phyloP scores from a whole-genome alignment of 257 asterid species.

The Pogostemon cablin region DNA sequence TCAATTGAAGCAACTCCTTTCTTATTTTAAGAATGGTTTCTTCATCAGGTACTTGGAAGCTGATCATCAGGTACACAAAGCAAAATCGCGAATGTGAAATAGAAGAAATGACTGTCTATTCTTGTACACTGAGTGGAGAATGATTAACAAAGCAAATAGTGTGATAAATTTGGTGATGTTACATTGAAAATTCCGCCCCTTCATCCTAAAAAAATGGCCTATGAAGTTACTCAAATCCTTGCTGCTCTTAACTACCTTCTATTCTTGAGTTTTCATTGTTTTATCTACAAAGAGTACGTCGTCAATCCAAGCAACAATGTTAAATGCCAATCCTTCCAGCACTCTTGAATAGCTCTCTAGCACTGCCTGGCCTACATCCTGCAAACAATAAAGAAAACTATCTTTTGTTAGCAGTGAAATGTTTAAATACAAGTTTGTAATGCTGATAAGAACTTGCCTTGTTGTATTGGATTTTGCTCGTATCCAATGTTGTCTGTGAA shows the following conservation, averaged over 20 bases:
- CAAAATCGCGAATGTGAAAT: not conserved
- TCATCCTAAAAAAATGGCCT: conserved; percentile 25
- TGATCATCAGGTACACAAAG: too few species aligned
- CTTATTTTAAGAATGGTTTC: too few species aligned
- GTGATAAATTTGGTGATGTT: conserved; percentile 13
- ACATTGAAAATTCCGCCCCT: conserved; percentile 33
- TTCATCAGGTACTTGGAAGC: too few species aligned
- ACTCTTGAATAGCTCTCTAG: conserved; percentile 93
- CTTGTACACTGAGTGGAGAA: conserved; percentile 22
- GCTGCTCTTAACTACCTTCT: conserved; percentile 26
- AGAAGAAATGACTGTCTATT: conserved; percentile 6
- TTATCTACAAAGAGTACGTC: conserved; percentile 78
- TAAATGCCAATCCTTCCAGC: conserved; percentile 83
- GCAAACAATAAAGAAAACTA: conserved; percentile 29
- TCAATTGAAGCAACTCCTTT: too few species aligned
- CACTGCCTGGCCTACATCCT: conserved; percentile 96
- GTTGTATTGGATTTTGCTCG: conserved; percentile 82
- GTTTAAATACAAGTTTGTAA: not conserved
- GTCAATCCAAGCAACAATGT: conserved; percentile 84
- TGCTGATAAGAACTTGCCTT: conserved; percentile 44
- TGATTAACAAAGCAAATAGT: conserved; percentile 16
- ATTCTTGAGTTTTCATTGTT: conserved; percentile 54
- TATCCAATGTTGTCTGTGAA: conserved; percentile 82
- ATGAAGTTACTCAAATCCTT: conserved; percentile 17
- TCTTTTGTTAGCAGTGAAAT: not conserved